These are phyloP conservation scores for Calonectria pseudoreteaudii DNA, from an alignment of 2,329 filamentous ascomycete species.

Conservation along the genomic window DNA sequence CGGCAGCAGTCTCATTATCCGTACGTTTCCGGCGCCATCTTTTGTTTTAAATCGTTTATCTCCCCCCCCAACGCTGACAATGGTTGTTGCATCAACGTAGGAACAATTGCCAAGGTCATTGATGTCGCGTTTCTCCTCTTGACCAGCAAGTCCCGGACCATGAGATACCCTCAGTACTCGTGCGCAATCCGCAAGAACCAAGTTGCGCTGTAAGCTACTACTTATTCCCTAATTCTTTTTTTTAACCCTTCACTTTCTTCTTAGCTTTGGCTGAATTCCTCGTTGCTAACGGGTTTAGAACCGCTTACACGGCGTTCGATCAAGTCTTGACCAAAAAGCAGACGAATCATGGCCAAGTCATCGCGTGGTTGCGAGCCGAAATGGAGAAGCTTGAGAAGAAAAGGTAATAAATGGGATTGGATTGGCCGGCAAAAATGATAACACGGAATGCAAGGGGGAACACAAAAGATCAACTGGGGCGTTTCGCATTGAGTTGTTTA, in stretches of 20 bases:
- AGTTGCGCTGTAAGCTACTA: constrained; percentile 66
- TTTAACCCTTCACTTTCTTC: too few relatives aligned
- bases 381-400: constrained; percentile 49
- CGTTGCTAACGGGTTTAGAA: constrained; percentile 55
- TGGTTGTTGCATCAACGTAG: constrained; percentile 48
- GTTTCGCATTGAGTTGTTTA: background rate
- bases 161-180: constrained; percentile 62
- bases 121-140: constrained; percentile 74
- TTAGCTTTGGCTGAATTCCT: background rate
- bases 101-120: constrained; percentile 74
- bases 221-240: background rate
- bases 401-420: background rate
- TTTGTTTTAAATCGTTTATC: background rate
- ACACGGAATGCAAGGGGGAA: background rate
- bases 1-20: constrained; percentile 68
- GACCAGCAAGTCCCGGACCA: constrained; percentile 62
- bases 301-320: constrained; percentile 78
- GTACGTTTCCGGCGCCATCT: constrained; percentile 54
- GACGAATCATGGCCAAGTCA: constrained; percentile 71
- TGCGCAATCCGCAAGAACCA: constrained; percentile 73
- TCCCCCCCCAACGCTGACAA: constrained; percentile 17
- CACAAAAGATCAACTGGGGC: background rate
- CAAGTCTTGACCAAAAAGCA: constrained; percentile 78
- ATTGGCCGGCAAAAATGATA: background rate
- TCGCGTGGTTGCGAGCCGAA: constrained; percentile 75